phyloP scores from a whole-genome alignment of 2,329 filamentous ascomycete species.

The Cryphonectria radicalis region DNA sequence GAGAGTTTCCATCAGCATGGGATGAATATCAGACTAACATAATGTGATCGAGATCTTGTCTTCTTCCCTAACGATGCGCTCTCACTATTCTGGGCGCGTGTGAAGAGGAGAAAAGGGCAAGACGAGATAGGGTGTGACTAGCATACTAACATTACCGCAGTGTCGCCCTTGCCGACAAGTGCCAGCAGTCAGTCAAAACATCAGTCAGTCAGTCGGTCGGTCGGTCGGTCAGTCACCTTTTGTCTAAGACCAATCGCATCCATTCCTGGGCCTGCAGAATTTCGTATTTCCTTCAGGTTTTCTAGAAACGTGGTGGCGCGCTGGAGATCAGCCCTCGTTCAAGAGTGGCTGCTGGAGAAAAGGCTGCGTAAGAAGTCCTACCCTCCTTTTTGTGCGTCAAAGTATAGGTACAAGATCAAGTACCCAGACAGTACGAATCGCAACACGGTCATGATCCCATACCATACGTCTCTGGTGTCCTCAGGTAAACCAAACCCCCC shows the following conservation, averaged over 20 bases:
- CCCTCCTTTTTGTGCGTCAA: neutral
- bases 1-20: neutral
- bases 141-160: neutral
- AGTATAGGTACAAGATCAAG: neutral
- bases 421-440: constrained; percentile 13
- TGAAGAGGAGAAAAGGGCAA: neutral
- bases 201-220: neutral
- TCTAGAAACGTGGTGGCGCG: neutral
- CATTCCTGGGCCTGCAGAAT: neutral
- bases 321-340: neutral
- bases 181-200: neutral
- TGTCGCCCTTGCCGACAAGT: constrained; percentile 1
- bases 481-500: neutral
- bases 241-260: neutral
- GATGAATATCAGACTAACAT: neutral
- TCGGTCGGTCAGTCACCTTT: neutral
- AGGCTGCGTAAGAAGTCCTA: neutral
- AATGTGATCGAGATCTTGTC: neutral
- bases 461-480: neutral
- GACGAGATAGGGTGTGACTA: neutral
- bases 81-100: too few relatives aligned
- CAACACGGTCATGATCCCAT: neutral
- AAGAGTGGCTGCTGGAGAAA: neutral
- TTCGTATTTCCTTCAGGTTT: neutral
- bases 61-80: neutral